Conservation (phyloP, 2,329 filamentous ascomycete species). For the Cladophialophora exuberans region DNA sequence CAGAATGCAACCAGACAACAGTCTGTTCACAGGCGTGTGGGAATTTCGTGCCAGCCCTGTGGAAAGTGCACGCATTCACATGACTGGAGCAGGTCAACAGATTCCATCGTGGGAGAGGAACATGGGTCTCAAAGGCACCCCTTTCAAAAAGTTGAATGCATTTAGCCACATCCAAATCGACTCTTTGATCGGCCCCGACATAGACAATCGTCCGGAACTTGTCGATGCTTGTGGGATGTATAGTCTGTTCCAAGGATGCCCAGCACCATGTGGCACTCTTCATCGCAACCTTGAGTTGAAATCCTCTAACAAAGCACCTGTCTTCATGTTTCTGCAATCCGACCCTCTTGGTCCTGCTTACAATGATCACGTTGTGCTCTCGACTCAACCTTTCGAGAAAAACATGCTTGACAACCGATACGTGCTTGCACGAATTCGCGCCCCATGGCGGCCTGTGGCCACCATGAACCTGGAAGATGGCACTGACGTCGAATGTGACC, state of each 20-base stretch:
- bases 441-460: constrained; percentile 15
- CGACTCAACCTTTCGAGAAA: constrained; percentile 42
- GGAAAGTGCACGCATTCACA: constrained; percentile 36
- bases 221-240: constrained; percentile 18
- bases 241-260: constrained; percentile 19
- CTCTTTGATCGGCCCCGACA: not conserved
- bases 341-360: constrained; percentile 50
- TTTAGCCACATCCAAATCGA: constrained; percentile 35
- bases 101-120: constrained; percentile 44
- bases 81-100: constrained; percentile 41
- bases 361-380: constrained; percentile 62
- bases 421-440: constrained; percentile 50
- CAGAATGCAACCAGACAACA: constrained; percentile 44
- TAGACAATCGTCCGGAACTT: not conserved
- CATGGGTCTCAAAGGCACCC: constrained; percentile 44
- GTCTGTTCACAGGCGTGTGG: constrained; percentile 47
- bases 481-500: constrained; percentile 11
- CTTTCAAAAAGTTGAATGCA: constrained; percentile 39
- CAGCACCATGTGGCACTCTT: constrained; percentile 23
- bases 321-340: constrained; percentile 65
- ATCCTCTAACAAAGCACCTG: constrained; percentile 21
- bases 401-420: constrained; percentile 52
- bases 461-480: not conserved
- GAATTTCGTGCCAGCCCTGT: constrained; percentile 44
- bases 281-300: constrained; percentile 13